Evolutionary conservation across 2,329 filamentous ascomycete genomes (phyloP).

Genomic region (Scedosporium dehoogii): DNA sequence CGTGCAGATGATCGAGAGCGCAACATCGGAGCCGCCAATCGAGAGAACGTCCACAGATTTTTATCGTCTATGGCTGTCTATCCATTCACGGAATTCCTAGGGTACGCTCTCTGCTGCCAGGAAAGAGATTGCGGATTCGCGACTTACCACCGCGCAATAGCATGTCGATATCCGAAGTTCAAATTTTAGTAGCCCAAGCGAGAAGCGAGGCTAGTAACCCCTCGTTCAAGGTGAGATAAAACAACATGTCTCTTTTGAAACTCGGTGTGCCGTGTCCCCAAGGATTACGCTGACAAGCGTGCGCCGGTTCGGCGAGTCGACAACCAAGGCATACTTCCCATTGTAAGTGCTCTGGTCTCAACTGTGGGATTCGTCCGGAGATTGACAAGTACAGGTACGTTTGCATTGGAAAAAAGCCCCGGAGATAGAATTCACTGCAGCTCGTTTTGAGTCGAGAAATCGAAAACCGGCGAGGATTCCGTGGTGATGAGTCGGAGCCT

Average conservation of each 20-base stretch:
- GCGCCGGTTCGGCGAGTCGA: neutral
- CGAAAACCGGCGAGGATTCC: no score
- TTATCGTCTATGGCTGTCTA: conserved; percentile 6
- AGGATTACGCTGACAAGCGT: neutral
- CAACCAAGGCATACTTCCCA: conserved; percentile 47
- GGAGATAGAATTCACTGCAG: conserved; percentile 5
- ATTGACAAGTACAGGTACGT: conserved; percentile 39
- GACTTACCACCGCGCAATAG: conserved; percentile 20
- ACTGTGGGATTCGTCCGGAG: neutral
- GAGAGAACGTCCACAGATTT: conserved; percentile 34
- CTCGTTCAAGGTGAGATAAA: conserved; percentile 40
- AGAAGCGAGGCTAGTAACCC: conserved; percentile 42
- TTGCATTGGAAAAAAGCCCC: conserved; percentile 51
- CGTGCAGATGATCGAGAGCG: conserved; percentile 36
- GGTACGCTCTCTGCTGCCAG: neutral
- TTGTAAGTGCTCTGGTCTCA: conserved; percentile 32
- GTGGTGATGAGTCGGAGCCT: no score
- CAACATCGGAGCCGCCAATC: conserved; percentile 43
- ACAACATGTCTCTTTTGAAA: neutral
- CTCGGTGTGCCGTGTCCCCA: neutral
- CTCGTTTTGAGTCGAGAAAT: no score
- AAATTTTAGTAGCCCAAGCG: conserved; percentile 46
- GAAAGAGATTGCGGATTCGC: no score
- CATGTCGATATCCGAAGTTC: conserved; percentile 47
- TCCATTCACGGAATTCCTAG: conserved; percentile 7